Percentiles rank a stretch among this genome's conserved stretches.
Conservation (phyloP, 202 grass and related monocot genomes). For the Schoenoplectus triqueter region DNA sequence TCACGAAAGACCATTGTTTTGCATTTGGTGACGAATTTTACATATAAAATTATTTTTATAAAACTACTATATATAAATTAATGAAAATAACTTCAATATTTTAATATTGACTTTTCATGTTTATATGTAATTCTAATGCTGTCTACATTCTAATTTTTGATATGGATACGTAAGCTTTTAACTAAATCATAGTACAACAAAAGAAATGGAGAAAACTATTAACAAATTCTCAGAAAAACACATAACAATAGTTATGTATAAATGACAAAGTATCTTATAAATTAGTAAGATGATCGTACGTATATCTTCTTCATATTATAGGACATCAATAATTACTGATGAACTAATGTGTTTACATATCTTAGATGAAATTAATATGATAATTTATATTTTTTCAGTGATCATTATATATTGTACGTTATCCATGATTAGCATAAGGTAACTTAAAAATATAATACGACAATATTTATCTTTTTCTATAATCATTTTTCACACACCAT, state of each 20-base stretch:
- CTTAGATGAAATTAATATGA: not conserved
- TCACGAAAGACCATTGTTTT: no score
- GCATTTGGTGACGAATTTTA: no score
- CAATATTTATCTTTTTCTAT: not conserved
- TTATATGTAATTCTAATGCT: no score
- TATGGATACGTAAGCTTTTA: no score
- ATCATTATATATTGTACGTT: not conserved
- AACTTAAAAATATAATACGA: not conserved
- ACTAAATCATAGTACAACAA: no score
- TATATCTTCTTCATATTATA: not conserved
- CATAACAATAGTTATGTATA: not conserved
- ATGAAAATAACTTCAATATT: no score
- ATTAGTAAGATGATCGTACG: not conserved
- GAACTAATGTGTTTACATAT: not conserved
- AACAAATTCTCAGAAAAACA: not conserved
- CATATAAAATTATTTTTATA: no score
- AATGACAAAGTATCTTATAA: not conserved
- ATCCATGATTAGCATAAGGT: not conserved
- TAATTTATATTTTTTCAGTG: not conserved
- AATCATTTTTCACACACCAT: not conserved
- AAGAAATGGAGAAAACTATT: no score
- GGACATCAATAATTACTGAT: not conserved
- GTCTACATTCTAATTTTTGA: no score
- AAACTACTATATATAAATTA: no score
- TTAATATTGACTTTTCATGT: no score